Base-by-base conservation (phyloP, 441 rosid species). In the Erodium texanum region DNA sequence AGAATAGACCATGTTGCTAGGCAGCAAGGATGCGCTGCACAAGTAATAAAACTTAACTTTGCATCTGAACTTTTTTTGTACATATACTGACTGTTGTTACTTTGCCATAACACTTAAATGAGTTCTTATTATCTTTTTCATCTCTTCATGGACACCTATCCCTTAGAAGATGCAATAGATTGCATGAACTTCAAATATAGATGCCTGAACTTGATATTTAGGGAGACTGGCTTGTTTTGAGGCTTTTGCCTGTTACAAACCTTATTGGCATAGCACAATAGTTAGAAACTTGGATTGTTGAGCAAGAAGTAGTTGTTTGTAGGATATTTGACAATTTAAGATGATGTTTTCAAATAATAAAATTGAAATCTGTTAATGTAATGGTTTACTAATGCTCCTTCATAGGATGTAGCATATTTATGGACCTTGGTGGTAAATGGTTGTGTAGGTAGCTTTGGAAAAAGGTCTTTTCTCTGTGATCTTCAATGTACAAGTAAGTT, bases 1-100 rank as follows among this genome's bases (percentile, higher is more conserved):
- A 85, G 95, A 80, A 95, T 95, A 83, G 99, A 95, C 78, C 97
- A 95, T 79, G 98, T 92, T 54, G 92, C 84, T 65, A 84, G 93
- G 79, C 93, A 91, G 70, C 89, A 86, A 76, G 99, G 96, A 74
- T 92, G 99, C 72, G 97, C 93, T 0, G 97, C 93, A 24, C 93
- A 95, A 82, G 99, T 66, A n/a, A 69, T 43, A 24, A 32, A 73
- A 18, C 22, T 54, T 11, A 34, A 16, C 19, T 64, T 45, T 50
- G 23, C 24, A 58, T 58, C 11, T 20, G 5, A 20, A 20, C 27
- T 9, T 58, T 9, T 58, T 1, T 1, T 27, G 4, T 27, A 27
- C 4, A 27, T 27, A 27, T 20, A 19, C 4, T 10, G 18, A 58
- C 62, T 58, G 62, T 23, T 19, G 23, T 19, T 20, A 56, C 27